Conservation (phyloP, 441 rosid genomes). For the Jatropha podagrica region DNA sequence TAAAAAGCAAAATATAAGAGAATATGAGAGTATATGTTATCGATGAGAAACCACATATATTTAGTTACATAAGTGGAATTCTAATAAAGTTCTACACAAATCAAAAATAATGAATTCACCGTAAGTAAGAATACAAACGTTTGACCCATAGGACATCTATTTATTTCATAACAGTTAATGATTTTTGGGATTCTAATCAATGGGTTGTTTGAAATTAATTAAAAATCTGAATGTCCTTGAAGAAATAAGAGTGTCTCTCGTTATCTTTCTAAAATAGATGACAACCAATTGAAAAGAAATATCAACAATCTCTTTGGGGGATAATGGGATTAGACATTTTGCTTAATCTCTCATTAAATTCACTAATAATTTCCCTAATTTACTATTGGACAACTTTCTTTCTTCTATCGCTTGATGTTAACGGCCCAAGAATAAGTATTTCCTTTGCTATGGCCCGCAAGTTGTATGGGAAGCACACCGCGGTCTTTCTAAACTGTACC, state of each 20-base stretch:
- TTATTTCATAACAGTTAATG: not conserved
- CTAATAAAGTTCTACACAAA: no score
- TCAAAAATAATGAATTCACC: no score
- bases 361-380: slow-evolving; percentile 32
- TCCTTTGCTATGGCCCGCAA: slow-evolving; percentile 20
- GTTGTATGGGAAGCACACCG: slow-evolving; percentile 31
- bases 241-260: not conserved
- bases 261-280: slow-evolving; percentile 39
- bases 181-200: slow-evolving; percentile 26
- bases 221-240: slow-evolving; percentile 44
- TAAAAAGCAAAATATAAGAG: no score
- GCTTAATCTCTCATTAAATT: slow-evolving; percentile 42
- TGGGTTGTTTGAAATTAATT: slow-evolving; percentile 31
- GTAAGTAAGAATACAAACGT: no score
- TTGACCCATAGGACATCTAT: not conserved
- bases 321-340: slow-evolving; percentile 57
- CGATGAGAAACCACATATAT: no score
- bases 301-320: slow-evolving; percentile 41
- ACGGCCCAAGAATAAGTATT: slow-evolving; percentile 14
- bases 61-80: no score
- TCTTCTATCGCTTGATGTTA: slow-evolving; percentile 32
- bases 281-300: slow-evolving; percentile 62
- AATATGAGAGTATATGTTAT: no score
- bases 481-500: slow-evolving; percentile 21
- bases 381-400: slow-evolving; percentile 24